Percentiles rank a stretch among this genome's conserved stretches.
These are phyloP conservation scores for Babesia bigemina DNA, from an alignment of 169 alveolate species.

Conservation along the genomic window DNA sequence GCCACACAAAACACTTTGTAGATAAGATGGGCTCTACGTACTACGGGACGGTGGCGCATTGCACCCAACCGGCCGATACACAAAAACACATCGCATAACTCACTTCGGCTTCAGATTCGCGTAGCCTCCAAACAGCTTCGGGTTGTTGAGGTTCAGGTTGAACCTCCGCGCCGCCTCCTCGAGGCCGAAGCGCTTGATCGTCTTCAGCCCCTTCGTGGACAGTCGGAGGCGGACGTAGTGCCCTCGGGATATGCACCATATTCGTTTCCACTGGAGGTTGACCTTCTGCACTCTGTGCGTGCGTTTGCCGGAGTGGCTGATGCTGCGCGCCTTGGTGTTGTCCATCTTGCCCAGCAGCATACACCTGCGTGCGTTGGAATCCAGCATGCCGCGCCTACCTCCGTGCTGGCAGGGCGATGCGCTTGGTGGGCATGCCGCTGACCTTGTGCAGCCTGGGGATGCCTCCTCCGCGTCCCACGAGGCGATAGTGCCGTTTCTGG, in stretches of 20 bases:
- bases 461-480: conserved; percentile 81
- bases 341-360: conserved; percentile 86
- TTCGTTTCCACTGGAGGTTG: conserved; percentile 78
- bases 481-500: conserved; percentile 72
- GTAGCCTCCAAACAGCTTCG: conserved; percentile 81
- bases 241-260: conserved; percentile 79
- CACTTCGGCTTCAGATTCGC: conserved; percentile 52
- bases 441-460: conserved; percentile 70
- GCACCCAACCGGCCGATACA: no score
- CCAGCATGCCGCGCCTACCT: conserved; percentile 56
- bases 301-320: conserved; percentile 79
- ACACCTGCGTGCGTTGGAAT: conserved; percentile 67
- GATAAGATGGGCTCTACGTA: no score
- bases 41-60: no score
- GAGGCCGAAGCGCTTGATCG: conserved; percentile 82
- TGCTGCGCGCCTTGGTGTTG: conserved; percentile 78
- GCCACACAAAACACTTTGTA: no score
- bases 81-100: neutral
- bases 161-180: conserved; percentile 82
- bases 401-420: conserved; percentile 75
- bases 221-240: conserved; percentile 78
- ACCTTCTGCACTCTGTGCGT: conserved; percentile 77
- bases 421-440: conserved; percentile 76
- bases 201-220: conserved; percentile 81
- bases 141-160: conserved; percentile 76